These are phyloP conservation scores for Daedaleopsis nitida DNA, from an alignment of 768 basidiomycete species.

Conservation along the genomic window DNA sequence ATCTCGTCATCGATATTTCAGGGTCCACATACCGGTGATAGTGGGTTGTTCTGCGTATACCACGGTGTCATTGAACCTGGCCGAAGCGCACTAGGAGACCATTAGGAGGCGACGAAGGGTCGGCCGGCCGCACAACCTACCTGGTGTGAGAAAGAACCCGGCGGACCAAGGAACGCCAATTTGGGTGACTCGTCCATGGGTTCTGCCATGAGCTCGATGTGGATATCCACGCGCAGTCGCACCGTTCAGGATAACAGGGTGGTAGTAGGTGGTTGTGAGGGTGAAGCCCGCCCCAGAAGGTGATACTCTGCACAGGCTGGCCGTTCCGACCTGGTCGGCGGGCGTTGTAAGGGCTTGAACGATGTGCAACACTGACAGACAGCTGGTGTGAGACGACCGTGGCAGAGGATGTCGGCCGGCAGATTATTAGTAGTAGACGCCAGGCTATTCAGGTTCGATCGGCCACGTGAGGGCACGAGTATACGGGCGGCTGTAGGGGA, in stretches of 20 bases:
- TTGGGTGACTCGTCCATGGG: conserved; percentile 12
- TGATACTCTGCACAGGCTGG: no score
- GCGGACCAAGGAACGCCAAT: conserved; percentile 65
- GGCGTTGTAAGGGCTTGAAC: background rate
- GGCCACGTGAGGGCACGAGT: conserved; percentile 8
- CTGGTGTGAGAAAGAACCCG: conserved; percentile 75
- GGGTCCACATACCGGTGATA: conserved; percentile 34
- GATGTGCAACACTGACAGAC: no score
- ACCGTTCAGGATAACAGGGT: background rate
- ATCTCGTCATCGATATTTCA: background rate
- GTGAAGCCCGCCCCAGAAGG: background rate
- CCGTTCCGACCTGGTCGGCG: background rate
- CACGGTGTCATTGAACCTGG: conserved; percentile 46
- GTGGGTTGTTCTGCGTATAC: conserved; percentile 42
- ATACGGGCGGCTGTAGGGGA: background rate
- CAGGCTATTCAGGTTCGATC: background rate
- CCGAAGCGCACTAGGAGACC: conserved; percentile 46
- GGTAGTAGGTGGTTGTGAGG: background rate
- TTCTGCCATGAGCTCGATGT: background rate
- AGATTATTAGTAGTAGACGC: background rate
- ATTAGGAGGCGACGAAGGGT: conserved; percentile 21
- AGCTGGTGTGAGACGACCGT: background rate
- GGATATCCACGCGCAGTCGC: background rate
- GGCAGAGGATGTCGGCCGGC: background rate
- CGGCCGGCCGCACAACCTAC: conserved; percentile 29